Evolutionary conservation across 805 yeast species (phyloP).

Genomic region (Ogataea chonburiensis): DNA sequence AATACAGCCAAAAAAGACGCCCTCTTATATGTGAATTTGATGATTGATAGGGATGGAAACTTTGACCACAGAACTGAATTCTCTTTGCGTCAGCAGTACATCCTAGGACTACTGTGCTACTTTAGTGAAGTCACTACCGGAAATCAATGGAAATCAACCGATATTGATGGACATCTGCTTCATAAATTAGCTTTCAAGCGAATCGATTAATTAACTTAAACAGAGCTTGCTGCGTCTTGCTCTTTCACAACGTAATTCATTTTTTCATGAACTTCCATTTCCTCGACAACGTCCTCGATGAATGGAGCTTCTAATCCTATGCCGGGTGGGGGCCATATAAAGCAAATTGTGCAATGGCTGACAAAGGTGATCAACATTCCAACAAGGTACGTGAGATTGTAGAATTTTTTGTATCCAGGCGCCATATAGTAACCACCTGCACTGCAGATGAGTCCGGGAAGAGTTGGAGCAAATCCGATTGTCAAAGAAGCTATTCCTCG

Average conservation of each 20-base stretch:
- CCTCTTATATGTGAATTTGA: slow-evolving; percentile 16
- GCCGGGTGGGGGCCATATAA: slow-evolving; percentile 14
- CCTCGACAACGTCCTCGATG: slow-evolving; percentile 3
- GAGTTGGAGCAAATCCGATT: slow-evolving; percentile 18
- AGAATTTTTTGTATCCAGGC: slow-evolving; percentile 13
- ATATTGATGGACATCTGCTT: slow-evolving; percentile 3
- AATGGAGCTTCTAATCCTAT: slow-evolving; percentile 14
- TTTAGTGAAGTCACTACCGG: slow-evolving; percentile 6
- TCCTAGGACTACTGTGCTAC: slow-evolving; percentile 15
- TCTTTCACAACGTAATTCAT: slow-evolving; percentile 4
- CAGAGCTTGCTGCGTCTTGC: slow-evolving; percentile 6
- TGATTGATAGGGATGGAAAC: slow-evolving; percentile 13
- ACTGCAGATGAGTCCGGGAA: slow-evolving; percentile 21
- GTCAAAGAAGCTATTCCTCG: slow-evolving; percentile 16
- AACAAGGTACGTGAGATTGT: slow-evolving; percentile 18
- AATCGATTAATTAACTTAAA: background rate
- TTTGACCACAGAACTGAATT: slow-evolving; percentile 1
- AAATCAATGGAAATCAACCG: slow-evolving; percentile 8
- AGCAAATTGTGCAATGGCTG: slow-evolving; percentile 10
- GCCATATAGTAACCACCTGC: slow-evolving; percentile 17
- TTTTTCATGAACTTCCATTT: slow-evolving; percentile 6
- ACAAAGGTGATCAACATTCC: slow-evolving; percentile 13
- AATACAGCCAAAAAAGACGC: slow-evolving; percentile 18
- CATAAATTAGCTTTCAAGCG: slow-evolving; percentile 8
- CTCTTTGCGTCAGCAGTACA: slow-evolving; percentile 9